These are phyloP conservation scores for Ascochyta viciae-villosae DNA, from an alignment of 2,329 filamentous ascomycete genomes.

Conservation along the genomic window DNA sequence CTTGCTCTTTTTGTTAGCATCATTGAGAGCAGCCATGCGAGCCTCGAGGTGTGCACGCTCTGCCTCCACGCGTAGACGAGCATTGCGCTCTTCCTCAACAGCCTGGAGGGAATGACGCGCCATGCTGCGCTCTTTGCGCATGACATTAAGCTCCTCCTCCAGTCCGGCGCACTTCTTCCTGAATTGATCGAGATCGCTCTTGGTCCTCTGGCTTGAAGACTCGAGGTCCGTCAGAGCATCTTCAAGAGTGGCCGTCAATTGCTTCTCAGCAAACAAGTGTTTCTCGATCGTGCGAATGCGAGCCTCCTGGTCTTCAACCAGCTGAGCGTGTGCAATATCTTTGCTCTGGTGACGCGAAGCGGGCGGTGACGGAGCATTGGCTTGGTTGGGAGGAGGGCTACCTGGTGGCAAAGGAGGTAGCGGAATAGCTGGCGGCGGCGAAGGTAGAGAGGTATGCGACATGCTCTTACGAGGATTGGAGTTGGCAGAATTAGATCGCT, in stretches of 20 bases:
- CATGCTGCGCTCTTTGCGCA: conserved; percentile 66
- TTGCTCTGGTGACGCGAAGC: conserved; percentile 80
- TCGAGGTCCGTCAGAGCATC: conserved; percentile 95
- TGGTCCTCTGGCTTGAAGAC: conserved; percentile 88
- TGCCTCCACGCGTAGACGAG: conserved; percentile 86
- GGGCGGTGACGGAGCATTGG: conserved; percentile 63
- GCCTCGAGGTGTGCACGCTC: conserved; percentile 90
- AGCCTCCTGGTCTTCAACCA: conserved; percentile 93
- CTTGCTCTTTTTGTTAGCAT: conserved; percentile 90
- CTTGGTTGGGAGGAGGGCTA: conserved; percentile 52
- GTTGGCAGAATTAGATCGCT: conserved; percentile 64
- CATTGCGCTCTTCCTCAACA: conserved; percentile 95
- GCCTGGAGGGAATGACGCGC: conserved; percentile 77
- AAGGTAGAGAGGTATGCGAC: conserved; percentile 84
- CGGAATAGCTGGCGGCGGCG: conserved; percentile 94
- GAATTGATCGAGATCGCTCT: conserved; percentile 88
- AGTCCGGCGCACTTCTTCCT: conserved; percentile 82
- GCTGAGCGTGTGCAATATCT: conserved; percentile 77
- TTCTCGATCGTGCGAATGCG: conserved; percentile 97
- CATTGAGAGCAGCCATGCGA: conserved; percentile 77
- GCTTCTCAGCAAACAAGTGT: conserved; percentile 93
- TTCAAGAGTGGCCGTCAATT: conserved; percentile 92
- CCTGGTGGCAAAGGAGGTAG: conserved; percentile 80
- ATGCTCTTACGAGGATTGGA: conserved; percentile 84
- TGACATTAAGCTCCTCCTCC: conserved; percentile 72